phyloP scores from a whole-genome alignment of 163 green algal genomes.

The Volvox carteri region DNA sequence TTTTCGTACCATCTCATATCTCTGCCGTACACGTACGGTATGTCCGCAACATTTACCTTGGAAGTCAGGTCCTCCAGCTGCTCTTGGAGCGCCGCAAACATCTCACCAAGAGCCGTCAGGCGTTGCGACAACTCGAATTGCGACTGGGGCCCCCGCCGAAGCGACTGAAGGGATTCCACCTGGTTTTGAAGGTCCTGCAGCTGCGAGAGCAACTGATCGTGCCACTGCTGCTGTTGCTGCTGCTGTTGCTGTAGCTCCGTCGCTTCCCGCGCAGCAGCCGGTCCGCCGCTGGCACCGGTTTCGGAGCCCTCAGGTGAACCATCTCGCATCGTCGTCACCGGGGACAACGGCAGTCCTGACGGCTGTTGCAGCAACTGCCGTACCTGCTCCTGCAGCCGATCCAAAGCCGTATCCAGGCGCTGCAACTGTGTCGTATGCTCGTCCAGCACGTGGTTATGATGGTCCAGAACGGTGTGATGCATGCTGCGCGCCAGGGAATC shows the following conservation, averaged over 20 bases:
- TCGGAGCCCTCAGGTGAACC: neutral
- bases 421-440: neutral
- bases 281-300: neutral
- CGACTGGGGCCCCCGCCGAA: neutral
- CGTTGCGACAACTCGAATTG: neutral
- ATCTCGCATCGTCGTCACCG: neutral
- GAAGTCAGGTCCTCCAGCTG: neutral
- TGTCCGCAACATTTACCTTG: slow-evolving; percentile 1
- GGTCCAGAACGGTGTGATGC: slow-evolving; percentile 23
- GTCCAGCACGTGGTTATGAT: neutral
- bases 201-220: neutral
- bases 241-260: neutral
- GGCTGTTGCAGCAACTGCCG: neutral
- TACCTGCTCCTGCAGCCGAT: neutral
- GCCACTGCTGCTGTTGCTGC: neutral
- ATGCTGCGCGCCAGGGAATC: neutral
- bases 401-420: neutral
- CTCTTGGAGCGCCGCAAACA: neutral
- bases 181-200: neutral
- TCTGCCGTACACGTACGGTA: too few relatives aligned
- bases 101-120: neutral
- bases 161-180: neutral
- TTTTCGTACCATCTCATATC: too few relatives aligned
- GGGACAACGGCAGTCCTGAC: neutral
- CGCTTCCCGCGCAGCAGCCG: neutral